Percentiles rank a stretch among this genome's conserved stretches.
Evolutionary conservation across 805 yeast species (phyloP).

Genomic region (Lipomyces oligophaga): DNA sequence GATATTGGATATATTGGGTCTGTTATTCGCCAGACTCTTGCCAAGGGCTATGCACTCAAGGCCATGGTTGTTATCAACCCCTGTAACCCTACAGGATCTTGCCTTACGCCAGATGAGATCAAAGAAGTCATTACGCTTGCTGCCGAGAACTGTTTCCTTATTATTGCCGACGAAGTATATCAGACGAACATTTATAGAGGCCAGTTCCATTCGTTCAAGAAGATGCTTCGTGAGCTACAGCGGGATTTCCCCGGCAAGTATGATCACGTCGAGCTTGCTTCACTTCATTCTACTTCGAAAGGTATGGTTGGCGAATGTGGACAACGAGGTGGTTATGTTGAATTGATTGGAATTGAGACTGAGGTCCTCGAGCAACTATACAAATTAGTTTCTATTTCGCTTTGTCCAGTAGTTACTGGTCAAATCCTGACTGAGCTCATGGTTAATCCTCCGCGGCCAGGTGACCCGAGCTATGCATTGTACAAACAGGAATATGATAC

Average conservation of each 20-base stretch:
- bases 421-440: constrained; percentile 90
- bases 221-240: constrained; percentile 65
- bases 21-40: constrained; percentile 48
- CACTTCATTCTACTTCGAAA: constrained; percentile 95
- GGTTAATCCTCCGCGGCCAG: constrained; percentile 83
- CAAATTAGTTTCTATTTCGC: constrained; percentile 83
- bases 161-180: constrained; percentile 97
- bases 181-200: constrained; percentile 76
- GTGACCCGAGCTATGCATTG: constrained; percentile 67
- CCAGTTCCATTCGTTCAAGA: constrained; percentile 78
- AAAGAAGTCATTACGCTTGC: constrained; percentile 71
- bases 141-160: constrained; percentile 75
- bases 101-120: constrained; percentile 62
- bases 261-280: constrained; percentile 78
- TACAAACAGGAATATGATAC: constrained; percentile 59
- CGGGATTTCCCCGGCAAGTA: constrained; percentile 51
- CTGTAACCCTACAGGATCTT: constrained; percentile 96
- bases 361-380: constrained; percentile 68
- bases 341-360: constrained; percentile 70
- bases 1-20: constrained; percentile 60
- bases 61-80: constrained; percentile 93
- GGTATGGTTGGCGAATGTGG: constrained; percentile 99
- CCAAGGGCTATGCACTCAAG: constrained; percentile 59
- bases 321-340: constrained; percentile 99
- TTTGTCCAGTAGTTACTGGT: constrained; percentile 93